Evolutionary conservation across 768 basidiomycete genomes (phyloP), one percentile per base, ranked within the genome.

Genomic region (Suillus brevipes): DNA sequence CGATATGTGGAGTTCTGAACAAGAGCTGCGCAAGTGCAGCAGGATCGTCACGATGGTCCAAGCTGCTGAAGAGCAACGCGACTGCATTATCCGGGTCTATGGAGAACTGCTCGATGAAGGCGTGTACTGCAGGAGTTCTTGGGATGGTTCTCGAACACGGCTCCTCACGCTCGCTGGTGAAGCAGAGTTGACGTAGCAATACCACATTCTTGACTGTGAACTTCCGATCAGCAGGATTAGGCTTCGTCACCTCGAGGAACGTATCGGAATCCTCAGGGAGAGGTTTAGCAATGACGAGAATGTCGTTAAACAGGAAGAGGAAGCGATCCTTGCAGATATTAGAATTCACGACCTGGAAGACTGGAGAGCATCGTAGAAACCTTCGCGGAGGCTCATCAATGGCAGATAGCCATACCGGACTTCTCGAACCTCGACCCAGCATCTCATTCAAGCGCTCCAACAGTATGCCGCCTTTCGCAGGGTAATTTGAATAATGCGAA

Each of bases 321-420:
- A 94, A 94, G 13, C 97, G 89, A 72, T 98, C 95, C 77, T 99
- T 98, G 75, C 95, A 91, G 0, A 92, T 95, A 76, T 97, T 91
- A 49, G 89, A 84, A 77, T 97, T 95, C 69, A 94, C 94, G 16
- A 99, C 94, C 78, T 99, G 97, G 6, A 97, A 81, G 8, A 97
- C 92, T 2, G 95, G 90, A 3, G 91, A 90, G 2, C 91, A 90
- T 49, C 96, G 80, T 18, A 97, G 79, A 47, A 98, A 79, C 74
- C 90, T 94, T 50, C 97, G 87, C 8, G 94, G 93, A 18, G 95
- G 92, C 67, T 92, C 88, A 68, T 97, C 94, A 60, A 96, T 81
- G 36, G 84, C 83, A 53, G 85, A 83, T 6, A 90, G 80, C 83
- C 85, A 86, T 70, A 86, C 77, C 1, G 83, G 79, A 74, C 83